Evolutionary conservation across 129 eudicot species (phyloP).

Genomic region (Flaveria brownii): DNA sequence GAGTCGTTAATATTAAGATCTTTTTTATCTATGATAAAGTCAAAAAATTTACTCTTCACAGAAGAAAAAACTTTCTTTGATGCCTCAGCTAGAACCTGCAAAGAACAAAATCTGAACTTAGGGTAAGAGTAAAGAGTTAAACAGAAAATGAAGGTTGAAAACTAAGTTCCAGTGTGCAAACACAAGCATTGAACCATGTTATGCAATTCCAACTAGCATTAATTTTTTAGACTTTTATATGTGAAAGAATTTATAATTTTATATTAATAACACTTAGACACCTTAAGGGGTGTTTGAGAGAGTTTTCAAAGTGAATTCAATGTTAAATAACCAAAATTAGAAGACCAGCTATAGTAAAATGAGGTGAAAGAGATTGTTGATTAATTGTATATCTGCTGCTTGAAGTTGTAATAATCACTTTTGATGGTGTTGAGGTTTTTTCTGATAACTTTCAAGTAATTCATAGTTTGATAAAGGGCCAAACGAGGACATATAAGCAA

Average conservation of each 20-base stretch:
- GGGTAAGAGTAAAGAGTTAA: not conserved
- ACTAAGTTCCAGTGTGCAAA: not conserved
- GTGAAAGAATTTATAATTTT: not conserved
- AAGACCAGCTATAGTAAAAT: not conserved
- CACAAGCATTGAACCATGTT: constrained; percentile 1
- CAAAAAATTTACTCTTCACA: constrained; percentile 39
- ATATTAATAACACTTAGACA: not conserved
- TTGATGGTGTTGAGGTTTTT: not conserved
- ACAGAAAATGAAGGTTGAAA: not conserved
- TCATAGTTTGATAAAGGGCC: not conserved
- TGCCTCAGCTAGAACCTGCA: constrained; percentile 92
- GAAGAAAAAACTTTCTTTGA: constrained; percentile 65
- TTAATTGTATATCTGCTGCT: not conserved
- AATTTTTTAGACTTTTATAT: not conserved
- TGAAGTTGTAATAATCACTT: not conserved
- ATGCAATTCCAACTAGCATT: not conserved
- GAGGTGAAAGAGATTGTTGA: not conserved
- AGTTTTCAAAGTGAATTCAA: not conserved
- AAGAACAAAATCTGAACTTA: constrained; percentile 27
- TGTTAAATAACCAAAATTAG: not conserved
- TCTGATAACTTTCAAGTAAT: not conserved
- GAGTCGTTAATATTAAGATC: constrained; percentile 46
- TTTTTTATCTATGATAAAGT: constrained; percentile 39
- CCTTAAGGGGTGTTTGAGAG: not conserved
- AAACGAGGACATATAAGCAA: not conserved